These are phyloP conservation scores for Trichosporon sp. DNA, from an alignment of 1,284 basidiomycete species.

Conservation along the genomic window DNA sequence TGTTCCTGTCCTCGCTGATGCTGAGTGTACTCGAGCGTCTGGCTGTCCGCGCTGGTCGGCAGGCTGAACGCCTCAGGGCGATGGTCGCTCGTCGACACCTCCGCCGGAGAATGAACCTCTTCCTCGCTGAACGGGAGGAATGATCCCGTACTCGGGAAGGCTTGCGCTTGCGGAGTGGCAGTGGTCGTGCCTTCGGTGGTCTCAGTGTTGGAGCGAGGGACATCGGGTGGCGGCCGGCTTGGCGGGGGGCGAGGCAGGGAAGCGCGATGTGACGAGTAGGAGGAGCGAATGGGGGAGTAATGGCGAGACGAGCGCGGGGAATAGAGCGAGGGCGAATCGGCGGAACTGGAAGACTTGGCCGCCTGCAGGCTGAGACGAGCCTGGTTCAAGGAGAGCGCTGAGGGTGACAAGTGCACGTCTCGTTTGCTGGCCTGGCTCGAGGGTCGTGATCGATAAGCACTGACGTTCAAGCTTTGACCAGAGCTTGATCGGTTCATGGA, in stretches of 20 bases:
- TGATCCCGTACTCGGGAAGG: not conserved
- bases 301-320: not conserved
- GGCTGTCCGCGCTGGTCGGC: not conserved
- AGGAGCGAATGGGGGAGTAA: not conserved
- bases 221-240: not conserved
- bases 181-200: not conserved
- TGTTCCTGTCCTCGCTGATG: not conserved
- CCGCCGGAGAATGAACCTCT: not conserved
- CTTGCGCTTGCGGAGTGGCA: not conserved
- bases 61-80: not conserved
- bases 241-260: not conserved
- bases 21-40: not conserved
- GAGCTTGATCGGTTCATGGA: not conserved
- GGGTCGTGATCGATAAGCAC: not conserved
- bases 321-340: not conserved
- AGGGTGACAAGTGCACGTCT: not conserved
- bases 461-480: not conserved
- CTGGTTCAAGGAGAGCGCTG: not conserved
- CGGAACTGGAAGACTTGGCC: not conserved
- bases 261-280: not conserved
- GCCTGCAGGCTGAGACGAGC: not conserved
- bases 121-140: not conserved
- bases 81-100: not conserved
- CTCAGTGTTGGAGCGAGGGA: not conserved
- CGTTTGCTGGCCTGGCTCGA: not conserved